Conservation (phyloP, 805 yeast genomes). For the Saccharomycopsis capsularis region DNA sequence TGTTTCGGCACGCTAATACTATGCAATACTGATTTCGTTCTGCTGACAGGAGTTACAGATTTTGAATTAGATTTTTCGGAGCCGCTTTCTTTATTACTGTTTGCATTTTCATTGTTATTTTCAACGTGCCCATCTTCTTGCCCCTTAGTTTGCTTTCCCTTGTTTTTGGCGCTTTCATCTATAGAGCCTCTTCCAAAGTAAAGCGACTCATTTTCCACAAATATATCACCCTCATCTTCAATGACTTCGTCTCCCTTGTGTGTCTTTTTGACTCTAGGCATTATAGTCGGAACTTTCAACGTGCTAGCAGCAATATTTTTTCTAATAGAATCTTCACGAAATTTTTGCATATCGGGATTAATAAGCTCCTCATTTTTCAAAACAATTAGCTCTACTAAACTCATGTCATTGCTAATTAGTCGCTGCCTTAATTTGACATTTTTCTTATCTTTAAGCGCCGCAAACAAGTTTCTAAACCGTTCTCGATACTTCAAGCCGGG, state of each 20-base stretch:
- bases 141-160: background rate
- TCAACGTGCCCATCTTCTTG: background rate
- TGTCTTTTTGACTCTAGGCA: slow-evolving; percentile 66
- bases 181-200: background rate
- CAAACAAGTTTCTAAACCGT: slow-evolving; percentile 58
- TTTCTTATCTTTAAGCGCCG: slow-evolving; percentile 51
- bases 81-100: background rate
- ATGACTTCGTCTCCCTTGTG: slow-evolving; percentile 86
- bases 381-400: slow-evolving; percentile 51
- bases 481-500: slow-evolving; percentile 46
- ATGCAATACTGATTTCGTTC: too few relatives aligned
- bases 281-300: slow-evolving; percentile 22
- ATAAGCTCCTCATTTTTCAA: slow-evolving; percentile 68
- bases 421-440: slow-evolving; percentile 50
- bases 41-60: too few relatives aligned
- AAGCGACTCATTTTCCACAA: slow-evolving; percentile 6
- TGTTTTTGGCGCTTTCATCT: background rate
- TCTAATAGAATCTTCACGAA: slow-evolving; percentile 64
- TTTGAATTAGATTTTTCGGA: too few relatives aligned
- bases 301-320: slow-evolving; percentile 48
- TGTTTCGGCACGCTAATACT: too few relatives aligned
- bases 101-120: background rate
- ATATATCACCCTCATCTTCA: slow-evolving; percentile 38
- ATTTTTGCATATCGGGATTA: slow-evolving; percentile 65
- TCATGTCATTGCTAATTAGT: slow-evolving; percentile 46